Percentiles rank a stretch among this genome's conserved stretches.
Evolutionary conservation across 495 filamentous ascomycete genomes (phyloP).

Genomic region (Neurospora cerealis): DNA sequence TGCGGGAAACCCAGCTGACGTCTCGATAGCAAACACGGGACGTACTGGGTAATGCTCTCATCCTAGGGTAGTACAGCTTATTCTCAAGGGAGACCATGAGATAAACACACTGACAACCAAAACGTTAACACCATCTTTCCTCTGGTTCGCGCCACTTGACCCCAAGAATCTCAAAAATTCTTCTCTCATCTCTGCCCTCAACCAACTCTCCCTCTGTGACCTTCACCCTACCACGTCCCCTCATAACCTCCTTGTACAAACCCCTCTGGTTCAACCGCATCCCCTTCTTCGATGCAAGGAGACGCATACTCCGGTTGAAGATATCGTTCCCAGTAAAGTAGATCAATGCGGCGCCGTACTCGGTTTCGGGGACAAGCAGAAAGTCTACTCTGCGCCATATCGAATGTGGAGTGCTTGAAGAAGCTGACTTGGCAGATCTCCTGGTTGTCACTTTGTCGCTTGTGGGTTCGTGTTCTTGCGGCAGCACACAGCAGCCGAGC

Average conservation of each 20-base stretch:
- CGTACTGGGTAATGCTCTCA: not conserved
- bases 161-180: conserved; percentile 77
- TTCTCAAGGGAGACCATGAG: not conserved
- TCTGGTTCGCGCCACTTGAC: conserved; percentile 81
- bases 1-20: not conserved
- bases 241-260: conserved; percentile 63
- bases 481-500: conserved; percentile 75
- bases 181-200: conserved; percentile 68
- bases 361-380: conserved; percentile 68
- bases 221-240: conserved; percentile 48
- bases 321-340: conserved; percentile 98
- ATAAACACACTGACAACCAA: not conserved
- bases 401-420: conserved; percentile 5
- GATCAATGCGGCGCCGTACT: conserved; percentile 81
- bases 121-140: conserved; percentile 55
- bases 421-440: not conserved
- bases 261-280: conserved; percentile 84
- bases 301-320: conserved; percentile 82
- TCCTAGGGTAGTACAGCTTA: not conserved
- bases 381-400: conserved; percentile 82
- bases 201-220: conserved; percentile 64
- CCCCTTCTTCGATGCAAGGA: conserved; percentile 73
- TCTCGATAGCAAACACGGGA: not conserved
- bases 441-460: conserved; percentile 1
- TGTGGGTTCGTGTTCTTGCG: conserved; percentile 16